Percentiles rank a stretch among this genome's conserved stretches.
Conservation (phyloP, 371 early-diverging fungal species). For the Parasitella parasitica region DNA sequence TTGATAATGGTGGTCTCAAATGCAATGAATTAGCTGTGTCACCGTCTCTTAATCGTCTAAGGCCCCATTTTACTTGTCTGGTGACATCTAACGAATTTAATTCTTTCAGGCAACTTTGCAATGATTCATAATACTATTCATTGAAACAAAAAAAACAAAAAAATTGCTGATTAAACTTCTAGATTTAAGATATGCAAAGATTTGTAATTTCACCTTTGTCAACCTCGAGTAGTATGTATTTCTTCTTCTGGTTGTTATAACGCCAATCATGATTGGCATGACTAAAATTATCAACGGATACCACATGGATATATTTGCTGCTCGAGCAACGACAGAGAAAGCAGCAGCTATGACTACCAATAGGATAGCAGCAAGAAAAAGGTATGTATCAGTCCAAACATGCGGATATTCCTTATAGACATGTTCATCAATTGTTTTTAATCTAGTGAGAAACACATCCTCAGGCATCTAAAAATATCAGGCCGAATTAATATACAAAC, state of each 20-base stretch:
- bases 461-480: conserved; percentile 30
- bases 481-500: neutral
- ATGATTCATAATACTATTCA: conserved; percentile 35
- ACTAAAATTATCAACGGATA: conserved; percentile 36
- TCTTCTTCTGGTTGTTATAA: conserved; percentile 37
- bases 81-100: conserved; percentile 30
- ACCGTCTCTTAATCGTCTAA: conserved; percentile 28
- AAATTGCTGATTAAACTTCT: neutral
- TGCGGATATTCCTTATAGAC: conserved; percentile 30
- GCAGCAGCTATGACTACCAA: conserved; percentile 38
- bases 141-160: no score
- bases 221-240: conserved; percentile 23
- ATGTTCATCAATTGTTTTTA: conserved; percentile 24
- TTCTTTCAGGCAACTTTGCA: conserved; percentile 33
- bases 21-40: conserved; percentile 27
- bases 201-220: neutral
- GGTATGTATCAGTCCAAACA: conserved; percentile 34
- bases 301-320: conserved; percentile 30
- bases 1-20: conserved; percentile 13
- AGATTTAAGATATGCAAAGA: neutral
- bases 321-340: conserved; percentile 35
- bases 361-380: conserved; percentile 29
- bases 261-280: conserved; percentile 32
- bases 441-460: conserved; percentile 27
- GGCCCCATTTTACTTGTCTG: conserved; percentile 37